Evolutionary conservation across 2,329 filamentous ascomycete species (phyloP).

Genomic region (Leptodontidium sp.): DNA sequence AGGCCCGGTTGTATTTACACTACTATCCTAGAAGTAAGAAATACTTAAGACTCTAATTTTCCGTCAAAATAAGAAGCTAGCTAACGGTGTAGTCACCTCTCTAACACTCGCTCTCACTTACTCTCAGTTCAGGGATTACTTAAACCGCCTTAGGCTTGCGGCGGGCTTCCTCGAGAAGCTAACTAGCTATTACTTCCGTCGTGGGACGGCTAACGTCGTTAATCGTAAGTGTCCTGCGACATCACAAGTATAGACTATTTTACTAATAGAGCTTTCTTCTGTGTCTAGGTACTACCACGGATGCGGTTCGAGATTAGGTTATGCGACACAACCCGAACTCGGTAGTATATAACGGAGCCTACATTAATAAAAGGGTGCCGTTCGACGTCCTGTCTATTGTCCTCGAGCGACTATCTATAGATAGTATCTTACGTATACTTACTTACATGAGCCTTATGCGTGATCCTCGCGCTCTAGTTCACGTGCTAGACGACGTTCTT

Average conservation of each 20-base stretch:
- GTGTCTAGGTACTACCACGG: slow-evolving; percentile 21
- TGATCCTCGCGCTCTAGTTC: no score
- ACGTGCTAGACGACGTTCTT: no score
- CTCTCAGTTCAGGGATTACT: slow-evolving; percentile 20
- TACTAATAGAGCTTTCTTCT: background rate
- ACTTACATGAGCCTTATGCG: slow-evolving; percentile 38
- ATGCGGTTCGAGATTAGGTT: slow-evolving; percentile 37
- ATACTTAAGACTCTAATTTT: no score
- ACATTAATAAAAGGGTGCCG: slow-evolving; percentile 35
- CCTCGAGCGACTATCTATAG: slow-evolving; percentile 30
- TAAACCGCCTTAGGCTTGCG: slow-evolving; percentile 19
- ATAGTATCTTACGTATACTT: slow-evolving; percentile 30
- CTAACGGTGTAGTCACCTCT: no score
- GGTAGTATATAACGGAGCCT: no score
- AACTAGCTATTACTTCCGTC: slow-evolving; percentile 41
- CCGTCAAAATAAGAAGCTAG: no score
- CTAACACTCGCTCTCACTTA: no score
- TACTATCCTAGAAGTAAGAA: no score
- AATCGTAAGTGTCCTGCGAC: slow-evolving; percentile 31
- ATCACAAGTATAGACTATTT: background rate
- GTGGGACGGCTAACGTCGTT: no score
- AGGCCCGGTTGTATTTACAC: no score
- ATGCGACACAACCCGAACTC: no score
- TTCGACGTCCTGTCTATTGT: slow-evolving; percentile 35
- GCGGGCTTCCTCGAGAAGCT: slow-evolving; percentile 31